Percentiles rank a stretch among this genome's conserved stretches.
Evolutionary conservation across 768 basidiomycete genomes (phyloP).

Genomic region (Suillus hirtellus): DNA sequence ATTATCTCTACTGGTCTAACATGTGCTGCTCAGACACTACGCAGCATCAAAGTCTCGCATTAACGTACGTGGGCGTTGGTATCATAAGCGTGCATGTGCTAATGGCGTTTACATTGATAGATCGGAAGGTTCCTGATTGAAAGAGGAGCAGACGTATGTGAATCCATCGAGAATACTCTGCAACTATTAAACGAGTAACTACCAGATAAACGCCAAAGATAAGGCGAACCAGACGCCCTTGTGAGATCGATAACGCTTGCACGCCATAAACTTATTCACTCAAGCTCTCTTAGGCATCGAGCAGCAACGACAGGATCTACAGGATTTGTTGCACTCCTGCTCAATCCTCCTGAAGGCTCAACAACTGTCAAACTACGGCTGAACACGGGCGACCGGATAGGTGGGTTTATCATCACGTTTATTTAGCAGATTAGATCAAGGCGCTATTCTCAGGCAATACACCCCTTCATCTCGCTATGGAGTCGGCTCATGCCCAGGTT

Average conservation of each 20-base stretch:
- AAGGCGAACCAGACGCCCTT: slow-evolving; percentile 90
- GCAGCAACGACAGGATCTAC: slow-evolving; percentile 94
- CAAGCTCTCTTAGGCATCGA: slow-evolving; percentile 64
- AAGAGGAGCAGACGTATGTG: slow-evolving; percentile 87
- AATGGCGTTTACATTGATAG: slow-evolving; percentile 46
- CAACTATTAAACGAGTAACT: slow-evolving; percentile 28
- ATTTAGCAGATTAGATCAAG: neutral
- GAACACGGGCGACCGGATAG: slow-evolving; percentile 82
- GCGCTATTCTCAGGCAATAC: slow-evolving; percentile 72
- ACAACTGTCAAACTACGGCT: slow-evolving; percentile 66
- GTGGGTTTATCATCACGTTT: slow-evolving; percentile 37
- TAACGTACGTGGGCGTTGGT: slow-evolving; percentile 51
- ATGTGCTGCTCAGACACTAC: slow-evolving; percentile 64
- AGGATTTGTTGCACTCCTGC: slow-evolving; percentile 83
- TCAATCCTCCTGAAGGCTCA: slow-evolving; percentile 76
- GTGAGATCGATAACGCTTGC: slow-evolving; percentile 43
- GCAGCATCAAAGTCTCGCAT: slow-evolving; percentile 90
- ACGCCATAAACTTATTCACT: slow-evolving; percentile 5
- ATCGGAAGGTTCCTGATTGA: slow-evolving; percentile 85
- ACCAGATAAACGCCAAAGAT: slow-evolving; percentile 91
- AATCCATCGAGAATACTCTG: slow-evolving; percentile 29
- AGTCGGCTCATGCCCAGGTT: slow-evolving; percentile 89
- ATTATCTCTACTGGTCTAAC: neutral
- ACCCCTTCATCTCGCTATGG: slow-evolving; percentile 95
- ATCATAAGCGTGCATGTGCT: slow-evolving; percentile 21